Evolutionary conservation across 225 moss, liverwort and hornwort genomes (phyloP), one percentile per base, ranked within the genome.

Genomic region (Marchantia polymorpha): DNA sequence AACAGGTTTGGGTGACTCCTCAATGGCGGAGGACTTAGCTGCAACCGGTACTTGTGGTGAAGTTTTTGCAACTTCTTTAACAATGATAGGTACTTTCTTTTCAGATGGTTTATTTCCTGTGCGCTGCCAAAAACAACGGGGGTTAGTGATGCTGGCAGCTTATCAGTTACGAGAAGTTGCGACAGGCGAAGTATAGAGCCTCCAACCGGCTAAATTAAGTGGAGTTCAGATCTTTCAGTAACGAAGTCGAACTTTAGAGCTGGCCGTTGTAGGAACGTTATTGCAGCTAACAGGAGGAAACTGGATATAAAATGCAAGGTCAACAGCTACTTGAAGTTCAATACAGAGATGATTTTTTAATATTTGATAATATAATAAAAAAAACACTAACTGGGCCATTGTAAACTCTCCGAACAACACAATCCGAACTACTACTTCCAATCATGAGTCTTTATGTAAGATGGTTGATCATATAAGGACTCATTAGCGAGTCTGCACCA

Each of bases 1-100:
- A 56, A 49, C 46, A 53, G 69, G 61, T 61, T 47, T 79, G 23
- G 31, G 31, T 20, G 75, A 46, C 6, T 67, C 74, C n/a, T 56
- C 49, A 12, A 77, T 77, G 65, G 72, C 27, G 72, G 64, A 10
- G 10, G 77, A 19, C 72, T 66, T 71, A 19, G 26, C 72, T 48
- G 72, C 13, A 15, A n/a, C 64, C 10, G 46, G 72, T 22, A 26
- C 78, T 65, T 76, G 74, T 46, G 69, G 56, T 69, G 81, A 52
- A 73, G 47, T 19, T 60, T 81, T 85, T 64, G 83, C 79, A 66
- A 84, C 56, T 77, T 92, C 90, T 83, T 89, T 89, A 59, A 89
- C 90, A 69, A 87, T 29, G 15, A 89, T 71, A 31, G 90, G 86
- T 50, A 88, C 85, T 76, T 88, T 89, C 83, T 82, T 85, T 68